Base-by-base conservation (phyloP, 2,329 filamentous ascomycete species). In the Dactylellina cionopaga region DNA sequence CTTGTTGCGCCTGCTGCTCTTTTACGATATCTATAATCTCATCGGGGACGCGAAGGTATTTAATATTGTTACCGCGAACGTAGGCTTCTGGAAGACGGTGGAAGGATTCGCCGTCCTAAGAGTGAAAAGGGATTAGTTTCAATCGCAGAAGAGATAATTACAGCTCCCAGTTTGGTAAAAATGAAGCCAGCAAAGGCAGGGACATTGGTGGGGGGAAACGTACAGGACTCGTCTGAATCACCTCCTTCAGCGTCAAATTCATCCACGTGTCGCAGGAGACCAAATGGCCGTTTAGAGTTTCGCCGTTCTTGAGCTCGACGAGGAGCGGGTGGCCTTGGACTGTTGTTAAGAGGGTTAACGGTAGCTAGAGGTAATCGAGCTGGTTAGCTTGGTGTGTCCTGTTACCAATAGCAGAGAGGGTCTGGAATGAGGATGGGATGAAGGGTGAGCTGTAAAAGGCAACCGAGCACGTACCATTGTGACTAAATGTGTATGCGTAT, bases 261-360 rank as follows among this genome's bases (percentile, higher is more conserved):
- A 99, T 99, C 92, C 95, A 99, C 51, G 94, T 99, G 81, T 99
- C 95, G 88, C 94, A 99, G 81, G 90, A 92, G 81, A 97, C 90
- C 70, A 99, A 85, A 79, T 97, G 92, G 75, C 95, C 95, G 83
- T 98, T 99, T 73, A 99, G 87, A 0, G 95, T 98, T 82, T 99
- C 93, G 83, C 93, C 93, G 79, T 94, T 96, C 85, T 97, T 97
- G 76, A 97, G 90, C 84, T 97, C 93, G 76, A 97, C 93, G 65
- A 96, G 89, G 90, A 97, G 98, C 2, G 95, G 94, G 80, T 97
- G 92, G 85, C 95, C 95, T 84, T 97, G 93, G 76, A 95, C 93
- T 78, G 94, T 94, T 78, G 92, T 98, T 74, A 99, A 86, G 54
- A 99, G 89, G 79, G 93, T 92, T 80, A 90, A 85, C 75, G 88